Conservation (phyloP, 768 basidiomycete genomes). For the Kwoniella heveanensis region DNA sequence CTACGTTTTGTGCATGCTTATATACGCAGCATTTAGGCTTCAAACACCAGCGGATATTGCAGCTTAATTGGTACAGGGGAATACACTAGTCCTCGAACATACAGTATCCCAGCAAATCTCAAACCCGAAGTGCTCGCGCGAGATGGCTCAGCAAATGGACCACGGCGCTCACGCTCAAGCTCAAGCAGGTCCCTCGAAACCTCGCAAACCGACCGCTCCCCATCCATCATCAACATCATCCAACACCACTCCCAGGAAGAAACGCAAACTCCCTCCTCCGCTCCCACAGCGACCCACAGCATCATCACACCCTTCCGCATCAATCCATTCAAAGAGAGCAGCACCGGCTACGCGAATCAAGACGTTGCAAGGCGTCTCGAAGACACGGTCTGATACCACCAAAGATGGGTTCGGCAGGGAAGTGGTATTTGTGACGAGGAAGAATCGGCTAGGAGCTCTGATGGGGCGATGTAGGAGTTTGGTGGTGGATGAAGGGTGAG, state of each 20-base stretch:
- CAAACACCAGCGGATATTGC: too few species aligned
- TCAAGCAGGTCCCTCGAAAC: constrained; percentile 20
- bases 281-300: constrained; percentile 14
- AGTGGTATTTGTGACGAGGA: constrained; percentile 53
- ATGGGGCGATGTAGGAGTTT: constrained; percentile 54
- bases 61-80: too few species aligned
- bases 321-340: not conserved
- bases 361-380: constrained; percentile 36
- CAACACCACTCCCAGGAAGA: not conserved
- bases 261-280: constrained; percentile 25
- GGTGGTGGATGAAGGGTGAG: constrained; percentile 56
- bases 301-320: constrained; percentile 23
- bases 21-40: too few species aligned
- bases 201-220: constrained; percentile 19
- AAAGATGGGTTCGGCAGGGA: constrained; percentile 46
- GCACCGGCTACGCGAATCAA: constrained; percentile 35
- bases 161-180: not conserved
- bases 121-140: too few species aligned
- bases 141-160: too few species aligned
- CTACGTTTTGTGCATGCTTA: too few species aligned
- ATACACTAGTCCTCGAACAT: too few species aligned
- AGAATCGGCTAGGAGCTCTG: constrained; percentile 48
- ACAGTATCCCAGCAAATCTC: too few species aligned
- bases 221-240: constrained; percentile 9
- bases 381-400: constrained; percentile 40